Evolutionary conservation across 345 rosid genomes (phyloP), one percentile per base, ranked within the genome.

Genomic region (Lagerstroemia speciosa): DNA sequence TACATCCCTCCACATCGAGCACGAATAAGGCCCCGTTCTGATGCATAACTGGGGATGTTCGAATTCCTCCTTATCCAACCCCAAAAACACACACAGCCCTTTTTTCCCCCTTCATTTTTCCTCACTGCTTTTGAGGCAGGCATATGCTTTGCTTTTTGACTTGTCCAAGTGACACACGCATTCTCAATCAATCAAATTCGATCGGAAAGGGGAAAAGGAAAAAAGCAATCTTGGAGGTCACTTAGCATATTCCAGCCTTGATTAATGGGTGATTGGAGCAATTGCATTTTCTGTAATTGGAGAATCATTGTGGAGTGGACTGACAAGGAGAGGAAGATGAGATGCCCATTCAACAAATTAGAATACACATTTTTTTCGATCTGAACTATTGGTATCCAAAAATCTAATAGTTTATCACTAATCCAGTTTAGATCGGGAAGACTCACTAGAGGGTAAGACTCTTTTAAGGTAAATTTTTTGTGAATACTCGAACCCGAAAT

Each of bases 11-110:
- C 38, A 5, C 38, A 36, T 36, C 8, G 38, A 41, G 6, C 2
- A 14, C 22, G 22, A 20, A 17, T 20, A 45, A 10, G 10, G n/a
- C n/a, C 53, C 14, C 22, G 8, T 48, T 16, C 53, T n/a, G 46
- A 9, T 5, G 38, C 38, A 36, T 36, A 36, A 36, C 38, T 27
- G 62, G 20, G 22, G 40, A 43, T 43, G 38, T 22, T 29, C 62
- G 41, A 37, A 50, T 70, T 67, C 78, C 74, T 66, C 34, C 71
- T 67, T 62, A 71, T 71, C 78, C 48, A 8, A 33, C 34, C 32
- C 3, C 24, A 61, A 45, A 57, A 4, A 57, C 26, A 20, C 6
- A 50, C 20, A 19, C 26, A 1, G 8, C 57, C 3, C 20, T n/a
- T 5, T 3, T 5, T 5, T n/a, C 20, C 24, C 41, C 10, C 41